These are phyloP conservation scores for Dentipellis fragilis DNA, from an alignment of 768 basidiomycete species.

Conservation along the genomic window DNA sequence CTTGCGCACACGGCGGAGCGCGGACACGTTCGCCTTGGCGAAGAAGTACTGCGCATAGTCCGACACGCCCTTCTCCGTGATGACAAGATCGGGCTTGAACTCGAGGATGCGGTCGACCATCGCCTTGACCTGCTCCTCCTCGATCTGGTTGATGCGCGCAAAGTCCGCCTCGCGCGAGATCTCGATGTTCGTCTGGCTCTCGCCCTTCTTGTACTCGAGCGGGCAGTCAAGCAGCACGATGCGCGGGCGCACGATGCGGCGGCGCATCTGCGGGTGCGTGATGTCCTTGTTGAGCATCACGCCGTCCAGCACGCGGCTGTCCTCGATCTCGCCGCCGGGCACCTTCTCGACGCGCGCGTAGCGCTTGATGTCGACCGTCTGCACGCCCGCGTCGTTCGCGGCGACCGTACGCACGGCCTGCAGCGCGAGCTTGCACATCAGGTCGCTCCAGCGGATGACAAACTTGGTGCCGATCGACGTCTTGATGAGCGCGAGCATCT, in stretches of 20 bases:
- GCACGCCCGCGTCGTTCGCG: conserved; percentile 61
- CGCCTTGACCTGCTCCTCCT: conserved; percentile 92
- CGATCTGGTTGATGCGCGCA: conserved; percentile 84
- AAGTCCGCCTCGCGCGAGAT: conserved; percentile 91
- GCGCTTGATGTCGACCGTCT: conserved; percentile 95
- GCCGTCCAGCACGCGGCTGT: conserved; percentile 76
- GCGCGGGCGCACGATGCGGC: conserved; percentile 82
- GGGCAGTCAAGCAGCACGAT: conserved; percentile 91
- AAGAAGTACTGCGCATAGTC: conserved; percentile 92
- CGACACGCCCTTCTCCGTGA: conserved; percentile 97
- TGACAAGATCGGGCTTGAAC: conserved; percentile 89
- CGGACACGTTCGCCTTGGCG: conserved; percentile 80
- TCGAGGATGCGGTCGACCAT: conserved; percentile 80
- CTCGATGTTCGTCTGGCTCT: conserved; percentile 97
- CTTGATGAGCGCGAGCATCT: conserved; percentile 96
- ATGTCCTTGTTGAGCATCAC: conserved; percentile 99
- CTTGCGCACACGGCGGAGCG: conserved; percentile 94
- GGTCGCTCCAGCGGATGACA: conserved; percentile 89
- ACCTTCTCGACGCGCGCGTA: conserved; percentile 97
- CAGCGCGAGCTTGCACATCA: conserved; percentile 94
- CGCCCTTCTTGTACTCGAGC: conserved; percentile 98
- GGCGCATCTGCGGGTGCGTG: conserved; percentile 92
- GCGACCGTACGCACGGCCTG: conserved; percentile 88
- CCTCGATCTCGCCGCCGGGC: conserved; percentile 95
- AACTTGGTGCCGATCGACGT: conserved; percentile 99